Base-by-base conservation (phyloP, 192 early-diverging fungal species). In the Mortierella hygrophila region DNA sequence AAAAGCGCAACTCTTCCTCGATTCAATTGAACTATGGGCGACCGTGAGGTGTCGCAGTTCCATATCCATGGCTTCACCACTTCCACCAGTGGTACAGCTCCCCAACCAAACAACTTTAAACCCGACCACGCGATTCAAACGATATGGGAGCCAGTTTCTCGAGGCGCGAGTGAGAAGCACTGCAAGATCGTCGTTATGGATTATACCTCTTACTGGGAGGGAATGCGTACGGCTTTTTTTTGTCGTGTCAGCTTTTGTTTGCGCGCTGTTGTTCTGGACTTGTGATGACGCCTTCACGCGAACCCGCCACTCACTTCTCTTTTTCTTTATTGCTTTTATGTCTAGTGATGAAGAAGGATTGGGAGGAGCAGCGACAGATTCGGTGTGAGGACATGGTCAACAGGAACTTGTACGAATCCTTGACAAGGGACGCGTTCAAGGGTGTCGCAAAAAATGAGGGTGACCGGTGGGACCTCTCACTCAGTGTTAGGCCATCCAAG, bases 101-200 rank as follows among this genome's bases (percentile, higher is more conserved):
- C 26, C 60, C 41, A 55, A 16, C 6, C 47, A 35, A 57, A 41
- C 35, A 52, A 52, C 70, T 52, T n/a, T n/a, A 70, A 46, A 60
- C 57, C 77, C 35, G 82, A 85, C 57, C 68, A 85, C 72, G 82
- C 82, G 13, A 79, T 85, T 23, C 82, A 85, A 57, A 85, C 82
- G 7, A 79, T 85, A 21, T 85, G 82, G 82, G 77, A 85, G 32
- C 65, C 73, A 20, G 42, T 65, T 29, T 65, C 60, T 37, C 42
- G 15, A 41, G 41, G 69, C 23, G 70, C 60, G 41, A 75, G 40
- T 21, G 84, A 72, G 11, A 63, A 29, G 2, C 79, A 86, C 16
- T 86, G 84, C 54, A 68, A 63, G 52, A 49, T 86, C 10, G 74
- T 60, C 47, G 69, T 86, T 6, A 86, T 81, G 84, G 78, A 86